These are phyloP conservation scores for Luzula sylvatica DNA, from an alignment of 176 grass and related monocot species.

Conservation along the genomic window DNA sequence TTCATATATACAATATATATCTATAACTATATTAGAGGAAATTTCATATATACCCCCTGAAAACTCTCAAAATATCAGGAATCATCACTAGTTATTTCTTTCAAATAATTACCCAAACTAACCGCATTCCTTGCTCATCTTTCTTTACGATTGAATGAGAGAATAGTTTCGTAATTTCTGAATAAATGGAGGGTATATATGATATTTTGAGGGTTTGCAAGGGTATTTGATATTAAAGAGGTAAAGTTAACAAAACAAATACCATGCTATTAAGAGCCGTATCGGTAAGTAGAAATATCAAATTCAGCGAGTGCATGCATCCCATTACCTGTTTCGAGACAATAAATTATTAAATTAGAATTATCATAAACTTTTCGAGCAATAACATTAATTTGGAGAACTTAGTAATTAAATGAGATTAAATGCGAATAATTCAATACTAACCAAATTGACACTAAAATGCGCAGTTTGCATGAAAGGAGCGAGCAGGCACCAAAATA, in stretches of 20 bases:
- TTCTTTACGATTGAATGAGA: too few relatives aligned
- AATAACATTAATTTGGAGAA: neutral
- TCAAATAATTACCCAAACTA: too few relatives aligned
- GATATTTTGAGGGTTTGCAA: too few relatives aligned
- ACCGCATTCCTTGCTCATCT: too few relatives aligned
- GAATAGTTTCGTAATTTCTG: too few relatives aligned
- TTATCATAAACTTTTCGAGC: neutral
- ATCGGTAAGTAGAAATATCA: constrained; percentile 36
- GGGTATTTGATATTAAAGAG: too few relatives aligned
- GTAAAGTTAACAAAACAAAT: too few relatives aligned
- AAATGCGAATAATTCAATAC: neutral
- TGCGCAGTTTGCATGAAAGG: constrained; percentile 29
- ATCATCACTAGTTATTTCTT: too few relatives aligned
- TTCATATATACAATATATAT: constrained; percentile 8
- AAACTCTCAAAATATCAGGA: too few relatives aligned
- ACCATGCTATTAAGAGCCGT: constrained; percentile 43
- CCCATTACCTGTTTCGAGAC: constrained; percentile 26
- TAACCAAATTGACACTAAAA: constrained; percentile 42
- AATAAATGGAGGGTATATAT: too few relatives aligned
- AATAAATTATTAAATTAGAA: neutral
- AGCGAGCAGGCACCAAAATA: constrained; percentile 46
- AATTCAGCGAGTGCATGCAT: constrained; percentile 41
- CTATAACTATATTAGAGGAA: constrained; percentile 6
- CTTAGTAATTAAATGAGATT: too few relatives aligned
- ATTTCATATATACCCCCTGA: neutral